Base-by-base conservation (phyloP, 495 filamentous ascomycete genomes). In the Halenospora varia region DNA sequence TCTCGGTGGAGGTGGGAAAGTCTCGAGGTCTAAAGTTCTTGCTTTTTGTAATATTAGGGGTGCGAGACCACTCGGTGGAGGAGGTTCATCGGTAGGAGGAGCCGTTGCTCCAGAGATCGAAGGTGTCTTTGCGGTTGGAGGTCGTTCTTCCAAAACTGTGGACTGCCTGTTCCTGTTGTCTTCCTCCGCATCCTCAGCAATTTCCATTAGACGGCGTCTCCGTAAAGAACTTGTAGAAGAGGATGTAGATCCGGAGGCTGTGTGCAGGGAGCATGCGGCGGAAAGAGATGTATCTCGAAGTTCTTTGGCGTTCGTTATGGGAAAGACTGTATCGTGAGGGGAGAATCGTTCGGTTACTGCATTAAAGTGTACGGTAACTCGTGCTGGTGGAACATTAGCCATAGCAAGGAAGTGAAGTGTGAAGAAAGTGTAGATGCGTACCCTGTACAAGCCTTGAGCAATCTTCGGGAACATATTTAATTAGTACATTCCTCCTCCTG, bases 301-400 rank as follows among this genome's bases (percentile, higher is more conserved):
- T 40, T 95, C 91, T 62, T 88, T 85, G 10, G 90, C 74, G 25
- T 79, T 71, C 20, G 84, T 73, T 51, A 96, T 86, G 20, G 82
- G 74, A 66, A 96, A 88, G 17, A 85, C 80, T 2, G 89, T 89
- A 68, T 97, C 93, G 71, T 92, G 87, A 1, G 92, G 93, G 41
- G 86, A 82, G 70, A 96, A 96, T 52, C 84, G 86, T 62, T 97
- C 92, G 47, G 84, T 81, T 47, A 98, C 73, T 25, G 89, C 85
- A 56, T 88, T 88, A 66, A 96, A 96, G 69, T 98, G 95, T 9
- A 98, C 94, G n/a, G 89, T 82, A 23, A 89, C 89, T 61, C 94
- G 92, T 53, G 92, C 94, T 97, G 61, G 24, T 51, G n/a, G 10
- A 39, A 55, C 29, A 20, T 60, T 55, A 58, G n/a, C 23, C 40